Evolutionary conservation across 2,329 filamentous ascomycete genomes (phyloP).

Genomic region (Scolecobasidium constrictum): DNA sequence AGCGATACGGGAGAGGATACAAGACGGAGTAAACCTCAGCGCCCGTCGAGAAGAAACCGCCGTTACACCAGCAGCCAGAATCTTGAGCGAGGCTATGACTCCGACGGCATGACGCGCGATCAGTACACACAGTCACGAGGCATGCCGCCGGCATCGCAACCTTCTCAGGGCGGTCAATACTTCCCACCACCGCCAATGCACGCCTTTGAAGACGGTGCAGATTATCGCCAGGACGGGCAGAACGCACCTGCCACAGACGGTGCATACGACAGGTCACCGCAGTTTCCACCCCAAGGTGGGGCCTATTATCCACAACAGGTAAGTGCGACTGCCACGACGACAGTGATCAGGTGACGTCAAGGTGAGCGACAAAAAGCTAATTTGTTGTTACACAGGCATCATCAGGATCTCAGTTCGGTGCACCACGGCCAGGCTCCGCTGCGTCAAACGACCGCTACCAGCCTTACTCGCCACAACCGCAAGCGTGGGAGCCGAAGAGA

Average conservation of each 20-base stretch:
- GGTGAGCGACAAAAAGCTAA: background rate
- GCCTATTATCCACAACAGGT: too few species aligned
- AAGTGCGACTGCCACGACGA: conserved; percentile 5
- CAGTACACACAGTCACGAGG: background rate
- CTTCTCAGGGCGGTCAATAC: background rate
- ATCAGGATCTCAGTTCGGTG: too few species aligned
- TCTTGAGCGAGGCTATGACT: conserved; percentile 7
- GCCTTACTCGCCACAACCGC: too few species aligned
- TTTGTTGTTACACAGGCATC: conserved; percentile 1
- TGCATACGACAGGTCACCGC: too few species aligned
- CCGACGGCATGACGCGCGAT: conserved; percentile 7
- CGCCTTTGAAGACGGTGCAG: conserved; percentile 4
- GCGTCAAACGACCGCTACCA: too few species aligned
- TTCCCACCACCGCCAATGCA: conserved; percentile 5
- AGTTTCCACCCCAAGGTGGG: too few species aligned
- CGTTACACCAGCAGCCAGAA: background rate
- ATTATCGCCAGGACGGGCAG: background rate
- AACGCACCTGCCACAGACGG: conserved; percentile 2
- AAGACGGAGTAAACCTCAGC: background rate
- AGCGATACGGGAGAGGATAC: conserved; percentile 3
- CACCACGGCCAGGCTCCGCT: too few species aligned
- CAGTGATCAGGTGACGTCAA: conserved; percentile 4
- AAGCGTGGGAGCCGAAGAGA: background rate
- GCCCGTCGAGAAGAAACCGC: conserved; percentile 2
- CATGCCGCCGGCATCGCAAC: background rate